Evolutionary conservation across 176 grass and related monocot genomes (phyloP), one percentile per base, ranked within the genome.

Genomic region (Coix lacrymajobi): DNA sequence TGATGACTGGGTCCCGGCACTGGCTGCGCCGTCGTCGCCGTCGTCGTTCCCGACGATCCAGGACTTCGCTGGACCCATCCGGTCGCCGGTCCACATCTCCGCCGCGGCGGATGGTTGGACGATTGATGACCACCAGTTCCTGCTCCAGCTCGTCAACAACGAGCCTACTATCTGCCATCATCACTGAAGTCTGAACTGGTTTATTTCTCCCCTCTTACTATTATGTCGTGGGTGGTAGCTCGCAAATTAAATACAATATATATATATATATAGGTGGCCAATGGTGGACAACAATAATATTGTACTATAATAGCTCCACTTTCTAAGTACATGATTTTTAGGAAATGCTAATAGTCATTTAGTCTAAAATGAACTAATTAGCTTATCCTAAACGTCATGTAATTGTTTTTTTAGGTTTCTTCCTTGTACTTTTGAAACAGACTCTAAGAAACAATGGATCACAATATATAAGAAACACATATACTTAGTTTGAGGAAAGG

Each of bases 51-150:
- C 63, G 34, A 78, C 54, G 11, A 81, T 77, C 5, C 65, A 77
- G 20, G 77, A 81, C 10, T 71, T 85, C 26, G 10, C 52, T 14
- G 56, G 88, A 4, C 83, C 88, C 11, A 89, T 89, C 64, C 67
- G 78, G 65, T 89, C 83, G 2, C 88, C 88, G 56, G 54, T 89
- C 26, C 88, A 89, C 43, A 1, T 85, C 22, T 24, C 2, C 20
- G 9, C 64, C 6, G 12, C 76, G 0, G 62, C 3, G 32, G 54
- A 20, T 70, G 40, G 77, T 34, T 81, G 15, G 79, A 31, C 44
- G 33, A 48, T 15, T 19, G 77, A 78, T n/a, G n/a, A n/a, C 57
- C 40, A 56, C 51, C 56, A 51, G 0, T n/a, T 43, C 12, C 3
- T 79, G 6, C 19, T 45, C 7, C 26, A 70, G 13, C 32, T 76